Evolutionary conservation across 179 eudicot species (phyloP).

Genomic region (Silene vulgaris): DNA sequence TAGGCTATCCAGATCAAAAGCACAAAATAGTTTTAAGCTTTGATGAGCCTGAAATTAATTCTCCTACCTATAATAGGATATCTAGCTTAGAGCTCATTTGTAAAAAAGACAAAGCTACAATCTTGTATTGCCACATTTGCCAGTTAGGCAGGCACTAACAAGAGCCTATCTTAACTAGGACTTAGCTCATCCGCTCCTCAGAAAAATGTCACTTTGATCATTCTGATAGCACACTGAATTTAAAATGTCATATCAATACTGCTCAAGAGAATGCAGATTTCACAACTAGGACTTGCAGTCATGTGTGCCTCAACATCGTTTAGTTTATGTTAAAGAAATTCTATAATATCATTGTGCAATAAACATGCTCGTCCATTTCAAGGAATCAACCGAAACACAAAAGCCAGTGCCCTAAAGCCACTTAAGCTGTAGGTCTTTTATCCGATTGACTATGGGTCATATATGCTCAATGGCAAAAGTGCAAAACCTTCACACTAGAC

Average conservation of each 20-base stretch:
- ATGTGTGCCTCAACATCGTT: neutral
- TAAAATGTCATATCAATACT: neutral
- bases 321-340: neutral
- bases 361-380: neutral
- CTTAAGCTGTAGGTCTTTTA: neutral
- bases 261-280: neutral
- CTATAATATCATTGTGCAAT: too few relatives aligned
- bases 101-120: neutral
- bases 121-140: neutral
- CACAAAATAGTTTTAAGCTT: neutral
- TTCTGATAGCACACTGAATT: too few relatives aligned
- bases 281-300: neutral
- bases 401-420: neutral
- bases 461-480: neutral
- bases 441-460: neutral
- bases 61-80: neutral
- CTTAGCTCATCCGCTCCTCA: neutral
- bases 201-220: neutral
- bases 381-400: neutral
- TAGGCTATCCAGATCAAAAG: neutral
- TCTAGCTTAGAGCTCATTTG: constrained; percentile 1
- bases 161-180: neutral
- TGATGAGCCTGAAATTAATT: neutral
- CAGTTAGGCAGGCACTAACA: neutral
- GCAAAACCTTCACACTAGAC: neutral